Conservation (phyloP, 192 early-diverging fungal genomes). For the Backusella psychrophila region DNA sequence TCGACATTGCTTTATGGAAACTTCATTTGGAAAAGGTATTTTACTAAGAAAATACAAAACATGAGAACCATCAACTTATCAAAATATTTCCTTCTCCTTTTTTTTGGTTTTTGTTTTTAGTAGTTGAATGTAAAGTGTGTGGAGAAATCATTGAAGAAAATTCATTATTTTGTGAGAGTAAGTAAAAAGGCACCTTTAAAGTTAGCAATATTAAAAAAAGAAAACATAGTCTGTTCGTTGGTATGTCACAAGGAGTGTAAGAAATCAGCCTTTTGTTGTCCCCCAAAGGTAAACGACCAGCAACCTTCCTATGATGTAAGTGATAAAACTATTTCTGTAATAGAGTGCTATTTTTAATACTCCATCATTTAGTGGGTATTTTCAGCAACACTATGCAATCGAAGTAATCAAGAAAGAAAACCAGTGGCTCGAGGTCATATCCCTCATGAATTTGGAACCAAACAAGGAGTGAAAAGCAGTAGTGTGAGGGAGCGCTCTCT, state of each 20-base stretch:
- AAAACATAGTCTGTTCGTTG: conserved; percentile 20
- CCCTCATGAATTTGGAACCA: not conserved
- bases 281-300: conserved; percentile 27
- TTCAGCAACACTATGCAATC: conserved; percentile 28
- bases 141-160: conserved; percentile 40
- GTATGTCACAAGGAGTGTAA: conserved; percentile 36
- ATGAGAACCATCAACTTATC: not conserved
- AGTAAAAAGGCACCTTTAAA: not conserved
- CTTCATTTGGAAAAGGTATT: conserved; percentile 17
- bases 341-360: conserved; percentile 2
- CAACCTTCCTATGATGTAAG: conserved; percentile 36
- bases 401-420: not conserved
- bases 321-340: not conserved
- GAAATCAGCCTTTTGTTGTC: conserved; percentile 22
- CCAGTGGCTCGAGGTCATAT: not conserved
- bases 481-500: not conserved
- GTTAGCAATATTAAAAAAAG: not conserved
- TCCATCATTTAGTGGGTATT: conserved; percentile 22
- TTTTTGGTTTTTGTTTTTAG: conserved; percentile 18
- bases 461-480: not conserved
- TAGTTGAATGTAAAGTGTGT: conserved; percentile 48
- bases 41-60: not conserved
- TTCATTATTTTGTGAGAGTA: conserved; percentile 53
- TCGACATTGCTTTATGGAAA: conserved; percentile 13
- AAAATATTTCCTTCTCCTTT: not conserved